Conservation (phyloP, 1,284 basidiomycete species). For the Ceratobasidium sp. region DNA sequence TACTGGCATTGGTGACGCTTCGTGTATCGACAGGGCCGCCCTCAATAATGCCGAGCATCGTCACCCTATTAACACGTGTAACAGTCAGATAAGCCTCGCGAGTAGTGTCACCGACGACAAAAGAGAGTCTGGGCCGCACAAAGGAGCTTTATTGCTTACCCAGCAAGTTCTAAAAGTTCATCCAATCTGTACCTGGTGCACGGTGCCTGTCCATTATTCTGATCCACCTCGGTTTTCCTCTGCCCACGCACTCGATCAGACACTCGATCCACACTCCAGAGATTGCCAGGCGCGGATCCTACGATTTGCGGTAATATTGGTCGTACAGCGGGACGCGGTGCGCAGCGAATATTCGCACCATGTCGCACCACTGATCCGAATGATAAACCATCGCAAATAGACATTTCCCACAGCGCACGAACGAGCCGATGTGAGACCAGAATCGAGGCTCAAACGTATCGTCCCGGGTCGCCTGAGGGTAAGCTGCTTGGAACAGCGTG, state of each 20-base stretch:
- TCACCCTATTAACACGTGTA: not conserved
- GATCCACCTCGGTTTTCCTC: not conserved
- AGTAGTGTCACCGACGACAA: not conserved
- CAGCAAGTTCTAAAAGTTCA: constrained; percentile 12
- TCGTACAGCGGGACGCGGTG: not conserved
- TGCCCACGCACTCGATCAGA: not conserved
- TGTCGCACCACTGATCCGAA: not conserved
- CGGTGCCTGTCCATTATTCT: not conserved
- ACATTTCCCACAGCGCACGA: constrained; percentile 8
- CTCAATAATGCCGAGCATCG: constrained; percentile 15
- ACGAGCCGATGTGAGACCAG: not conserved
- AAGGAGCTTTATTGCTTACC: constrained; percentile 1
- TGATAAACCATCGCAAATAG: not conserved
- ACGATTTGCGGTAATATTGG: constrained; percentile 13
- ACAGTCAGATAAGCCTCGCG: not conserved
- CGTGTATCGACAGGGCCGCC: not conserved
- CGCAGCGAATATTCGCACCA: not conserved
- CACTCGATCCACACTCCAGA: not conserved
- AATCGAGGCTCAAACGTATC: not conserved
- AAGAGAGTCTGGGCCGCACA: not conserved
- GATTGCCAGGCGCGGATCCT: not conserved
- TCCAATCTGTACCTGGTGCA: not conserved
- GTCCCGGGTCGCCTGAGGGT: not conserved
- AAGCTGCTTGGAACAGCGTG: not conserved
- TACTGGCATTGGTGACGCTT: not conserved